Evolutionary conservation across 1,284 basidiomycete species (phyloP), one percentile per base, ranked within the genome.

Genomic region (Ustilago esculenta): DNA sequence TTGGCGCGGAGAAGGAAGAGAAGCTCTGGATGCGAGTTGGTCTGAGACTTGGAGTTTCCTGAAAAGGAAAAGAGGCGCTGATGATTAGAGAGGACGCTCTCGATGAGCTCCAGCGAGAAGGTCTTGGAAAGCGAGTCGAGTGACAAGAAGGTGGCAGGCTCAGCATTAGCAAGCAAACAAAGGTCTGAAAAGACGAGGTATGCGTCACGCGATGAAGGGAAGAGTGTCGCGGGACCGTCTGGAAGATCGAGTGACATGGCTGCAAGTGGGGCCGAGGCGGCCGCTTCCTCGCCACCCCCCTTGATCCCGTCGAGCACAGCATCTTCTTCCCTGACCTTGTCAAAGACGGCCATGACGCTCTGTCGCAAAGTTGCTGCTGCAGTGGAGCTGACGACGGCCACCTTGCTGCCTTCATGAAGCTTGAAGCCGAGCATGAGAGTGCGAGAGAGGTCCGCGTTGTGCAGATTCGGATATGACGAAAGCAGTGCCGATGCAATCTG

Each of bases 291-390:
- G 12, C 73, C 75, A 3, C 76, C 72, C 29, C 49, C 70, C n/a
- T 69, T 67, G 53, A 81, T 75, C 10, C 46, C 66, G 41, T 78
- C 72, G 14, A 82, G 72, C 7, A 73, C 74, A 3, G 57, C 64
- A 58, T 93, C 91, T 79, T 94, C 92, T 17, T 88, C 87, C 1
- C 89, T 88, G 77, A 98, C 90, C 77, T 96, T 94, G 84, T 98
- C 95, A 45, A 98, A 92, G 12, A 98, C 90, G 71, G 96, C 92
- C 94, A 98, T 98, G 51, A 98, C 92, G 1, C 96, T 87, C 82
- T 98, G 95, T 1, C 95, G 90, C 7, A 98, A 86, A 0, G 94
- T 98, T 0, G 96, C 95, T 0, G 94, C 94, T 0, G 95, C 96
- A 1, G 95, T 98, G 0, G 93, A 96, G 4, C 93, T 95, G 6